Conservation (phyloP, 495 filamentous ascomycete genomes). For the Penicillium daleae region DNA sequence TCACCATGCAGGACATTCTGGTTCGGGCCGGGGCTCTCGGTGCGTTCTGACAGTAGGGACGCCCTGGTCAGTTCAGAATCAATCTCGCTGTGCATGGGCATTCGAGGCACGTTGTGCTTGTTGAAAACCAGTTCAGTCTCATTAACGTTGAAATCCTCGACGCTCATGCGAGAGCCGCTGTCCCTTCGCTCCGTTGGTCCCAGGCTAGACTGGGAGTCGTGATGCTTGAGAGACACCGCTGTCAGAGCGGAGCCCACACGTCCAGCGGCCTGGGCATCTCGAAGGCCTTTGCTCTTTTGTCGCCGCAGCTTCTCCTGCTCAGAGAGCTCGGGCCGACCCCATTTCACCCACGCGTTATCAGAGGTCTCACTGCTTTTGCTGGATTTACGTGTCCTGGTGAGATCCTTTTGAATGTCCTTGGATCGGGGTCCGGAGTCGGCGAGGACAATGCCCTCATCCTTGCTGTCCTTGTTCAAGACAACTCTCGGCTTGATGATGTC, state of each 20-base stretch:
- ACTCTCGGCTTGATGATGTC: conserved; percentile 69
- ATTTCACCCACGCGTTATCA: conserved; percentile 48
- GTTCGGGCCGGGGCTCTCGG: conserved; percentile 56
- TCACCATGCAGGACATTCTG: conserved; percentile 51
- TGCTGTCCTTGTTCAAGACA: conserved; percentile 62
- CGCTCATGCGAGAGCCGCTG: conserved; percentile 53
- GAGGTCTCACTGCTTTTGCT: conserved; percentile 52
- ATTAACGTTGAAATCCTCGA: conserved; percentile 58
- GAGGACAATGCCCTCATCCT: conserved; percentile 61
- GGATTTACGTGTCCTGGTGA: conserved; percentile 47
- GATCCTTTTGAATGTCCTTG: conserved; percentile 45
- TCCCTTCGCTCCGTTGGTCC: conserved; percentile 54
- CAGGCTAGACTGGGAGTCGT: conserved; percentile 64
- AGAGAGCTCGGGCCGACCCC: conserved; percentile 51
- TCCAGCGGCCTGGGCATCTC: conserved; percentile 59
- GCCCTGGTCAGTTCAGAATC: conserved; percentile 85
- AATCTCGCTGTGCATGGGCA: conserved; percentile 85
- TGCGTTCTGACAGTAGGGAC: conserved; percentile 84
- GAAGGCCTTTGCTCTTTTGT: conserved; percentile 63
- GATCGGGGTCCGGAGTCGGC: conserved; percentile 48
- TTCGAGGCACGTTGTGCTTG: conserved; percentile 69
- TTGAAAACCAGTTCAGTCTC: conserved; percentile 63
- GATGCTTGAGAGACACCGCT: conserved; percentile 64
- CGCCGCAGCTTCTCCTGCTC: conserved; percentile 59
- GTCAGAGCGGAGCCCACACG: conserved; percentile 62